Evolutionary conservation across 2,329 filamentous ascomycete species (phyloP).

Genomic region (Cladosporium velox): DNA sequence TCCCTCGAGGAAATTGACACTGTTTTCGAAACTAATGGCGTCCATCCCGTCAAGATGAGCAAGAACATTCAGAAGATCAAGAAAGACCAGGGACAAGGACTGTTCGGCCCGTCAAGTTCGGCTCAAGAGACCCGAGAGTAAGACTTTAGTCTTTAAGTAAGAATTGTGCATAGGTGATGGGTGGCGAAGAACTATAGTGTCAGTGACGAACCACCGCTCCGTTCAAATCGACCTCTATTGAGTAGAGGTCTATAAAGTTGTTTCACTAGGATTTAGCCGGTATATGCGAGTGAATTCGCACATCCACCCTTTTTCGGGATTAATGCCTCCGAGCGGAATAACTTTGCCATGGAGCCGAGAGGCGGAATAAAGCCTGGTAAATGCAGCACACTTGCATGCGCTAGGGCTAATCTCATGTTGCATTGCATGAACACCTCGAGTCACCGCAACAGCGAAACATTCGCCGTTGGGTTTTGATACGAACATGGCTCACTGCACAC

Average conservation of each 20-base stretch:
- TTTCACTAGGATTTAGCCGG: background rate
- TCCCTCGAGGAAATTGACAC: conserved; percentile 60
- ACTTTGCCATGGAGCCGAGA: background rate
- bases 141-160: background rate
- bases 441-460: background rate
- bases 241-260: background rate
- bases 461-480: background rate
- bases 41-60: conserved; percentile 48
- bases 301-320: background rate
- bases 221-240: background rate
- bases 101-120: background rate
- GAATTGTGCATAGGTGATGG: background rate
- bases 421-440: background rate
- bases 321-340: background rate
- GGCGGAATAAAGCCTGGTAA: background rate
- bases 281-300: background rate
- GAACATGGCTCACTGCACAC: background rate
- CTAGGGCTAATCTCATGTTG: background rate
- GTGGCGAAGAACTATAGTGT: background rate
- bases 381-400: background rate
- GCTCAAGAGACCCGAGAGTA: conserved; percentile 2
- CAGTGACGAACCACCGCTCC: background rate
- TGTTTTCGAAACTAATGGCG: conserved; percentile 55
- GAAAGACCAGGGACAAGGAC: conserved; percentile 23
- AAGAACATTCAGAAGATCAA: conserved; percentile 39